Conservation (phyloP, 2,329 filamentous ascomycete species). For the Lasiodiplodia hormozganensis region DNA sequence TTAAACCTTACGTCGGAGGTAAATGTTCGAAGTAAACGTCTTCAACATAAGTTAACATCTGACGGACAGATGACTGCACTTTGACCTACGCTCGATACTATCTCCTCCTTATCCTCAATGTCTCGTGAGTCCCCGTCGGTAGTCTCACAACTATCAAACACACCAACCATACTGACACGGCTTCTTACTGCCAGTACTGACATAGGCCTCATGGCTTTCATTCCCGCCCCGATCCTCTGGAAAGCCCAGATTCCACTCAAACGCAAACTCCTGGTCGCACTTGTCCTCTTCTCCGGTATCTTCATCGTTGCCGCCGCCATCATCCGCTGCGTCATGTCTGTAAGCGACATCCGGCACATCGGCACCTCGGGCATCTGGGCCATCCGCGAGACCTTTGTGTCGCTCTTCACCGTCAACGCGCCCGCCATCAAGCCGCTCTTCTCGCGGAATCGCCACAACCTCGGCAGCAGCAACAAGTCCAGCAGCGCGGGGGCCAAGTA, state of each 20-base stretch:
- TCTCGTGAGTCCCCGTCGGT: slow-evolving; percentile 31
- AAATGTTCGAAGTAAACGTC: not conserved
- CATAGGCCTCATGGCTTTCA: slow-evolving; percentile 44
- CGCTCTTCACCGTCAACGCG: slow-evolving; percentile 52
- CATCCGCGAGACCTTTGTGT: slow-evolving; percentile 55
- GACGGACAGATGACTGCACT: slow-evolving; percentile 40
- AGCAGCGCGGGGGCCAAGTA: not conserved
- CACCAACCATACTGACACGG: not conserved
- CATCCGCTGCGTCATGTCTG: slow-evolving; percentile 50
- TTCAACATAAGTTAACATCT: not conserved
- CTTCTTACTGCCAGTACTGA: slow-evolving; percentile 40
- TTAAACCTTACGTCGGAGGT: slow-evolving; percentile 51
- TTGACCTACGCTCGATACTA: slow-evolving; percentile 44
- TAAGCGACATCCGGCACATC: slow-evolving; percentile 47
- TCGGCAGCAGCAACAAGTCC: not conserved
- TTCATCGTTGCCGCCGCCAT: slow-evolving; percentile 54
- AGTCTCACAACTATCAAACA: not conserved
- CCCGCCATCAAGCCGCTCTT: slow-evolving; percentile 52
- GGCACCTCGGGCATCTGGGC: slow-evolving; percentile 51
- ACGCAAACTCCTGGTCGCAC: slow-evolving; percentile 49
- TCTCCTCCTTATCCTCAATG: slow-evolving; percentile 47
- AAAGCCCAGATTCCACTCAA: slow-evolving; percentile 48
- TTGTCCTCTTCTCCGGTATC: slow-evolving; percentile 53
- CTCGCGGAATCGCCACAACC: slow-evolving; percentile 12
- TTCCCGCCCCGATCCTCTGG: slow-evolving; percentile 52